Base-by-base conservation (phyloP, 768 basidiomycete species). In the Leucosporidium yakuticum region DNA sequence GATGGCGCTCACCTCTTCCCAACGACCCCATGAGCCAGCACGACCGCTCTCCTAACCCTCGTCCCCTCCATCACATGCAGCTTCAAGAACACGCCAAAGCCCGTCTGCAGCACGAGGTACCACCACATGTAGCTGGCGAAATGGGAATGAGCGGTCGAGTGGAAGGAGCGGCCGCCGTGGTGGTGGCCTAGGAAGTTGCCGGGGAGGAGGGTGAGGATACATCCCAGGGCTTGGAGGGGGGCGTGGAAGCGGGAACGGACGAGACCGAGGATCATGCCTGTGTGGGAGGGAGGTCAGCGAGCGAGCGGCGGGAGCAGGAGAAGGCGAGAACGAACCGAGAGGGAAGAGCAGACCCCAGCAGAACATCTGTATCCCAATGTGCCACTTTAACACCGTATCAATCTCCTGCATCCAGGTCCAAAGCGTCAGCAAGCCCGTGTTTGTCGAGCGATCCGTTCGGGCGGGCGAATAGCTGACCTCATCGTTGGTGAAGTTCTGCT, bases 281-380 rank as follows among this genome's bases (percentile, higher is more conserved):
- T 14, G 20, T 9, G 53, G 2, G 60, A 25, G 34, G 11, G 2
- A 2, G 25, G 59, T 50, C 5, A 60, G 57, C 17, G 11, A 39
- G 44, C 25, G 36, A 27, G 31, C 44, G 21, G 55, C 47, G 44
- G 47, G 47, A 14, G 20, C 36, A n/a, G n/a, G n/a, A n/a, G n/a
- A n/a, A n/a, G n/a, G n/a, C 21, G 32, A 29, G 20, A 15, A 20
- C 51, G 20, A 7, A 59, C 70, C 93, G 11, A 86, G 81, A 0
- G 93, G 93, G 75, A 95, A 96, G 39, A 92, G 76, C 4, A 95
- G 74, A 5, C 90, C 91, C 93, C 93, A 95, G 7, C 89, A 85
- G 12, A 83, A 74, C 4, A 83, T 84, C 74, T 96, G 93, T 19
- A 95, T 77, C 39, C 82, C 81, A 62, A 93, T 91, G 77, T 95